phyloP scores from a whole-genome alignment of 148 eudicot genomes.

The Vaccinium darrowii region DNA sequence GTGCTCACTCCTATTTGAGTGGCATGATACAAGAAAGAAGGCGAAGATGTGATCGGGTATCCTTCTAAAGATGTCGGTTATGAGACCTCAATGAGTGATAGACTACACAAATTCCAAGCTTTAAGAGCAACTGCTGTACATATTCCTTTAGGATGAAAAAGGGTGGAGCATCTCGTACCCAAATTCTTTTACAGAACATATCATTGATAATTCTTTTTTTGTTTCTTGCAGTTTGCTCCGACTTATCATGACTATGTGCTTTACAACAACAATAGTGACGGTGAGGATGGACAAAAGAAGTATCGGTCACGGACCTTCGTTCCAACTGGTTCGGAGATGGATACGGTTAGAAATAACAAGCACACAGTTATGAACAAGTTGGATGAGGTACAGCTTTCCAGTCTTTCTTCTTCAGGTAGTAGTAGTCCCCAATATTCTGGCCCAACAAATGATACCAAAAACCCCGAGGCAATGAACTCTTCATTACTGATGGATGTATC shows the following conservation, averaged over 20 bases:
- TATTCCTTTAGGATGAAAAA: neutral
- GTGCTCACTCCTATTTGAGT: neutral
- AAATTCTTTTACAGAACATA: neutral
- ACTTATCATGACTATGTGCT: slow-evolving; percentile 97
- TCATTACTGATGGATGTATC: slow-evolving; percentile 68
- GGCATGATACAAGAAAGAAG: neutral
- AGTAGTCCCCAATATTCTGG: slow-evolving; percentile 41
- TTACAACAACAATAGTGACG: slow-evolving; percentile 81
- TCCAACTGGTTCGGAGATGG: slow-evolving; percentile 97
- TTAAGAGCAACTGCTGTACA: neutral
- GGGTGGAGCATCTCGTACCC: neutral
- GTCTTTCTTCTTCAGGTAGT: slow-evolving; percentile 57
- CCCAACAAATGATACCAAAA: slow-evolving; percentile 19
- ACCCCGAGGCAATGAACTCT: slow-evolving; percentile 49
- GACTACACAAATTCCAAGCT: neutral
- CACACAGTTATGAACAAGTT: slow-evolving; percentile 50
- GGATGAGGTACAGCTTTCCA: slow-evolving; percentile 63
- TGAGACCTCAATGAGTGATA: neutral
- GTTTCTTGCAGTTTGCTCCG: slow-evolving; percentile 78
- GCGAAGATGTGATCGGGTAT: neutral
- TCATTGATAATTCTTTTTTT: neutral
- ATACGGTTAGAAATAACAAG: slow-evolving; percentile 70
- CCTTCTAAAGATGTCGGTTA: neutral
- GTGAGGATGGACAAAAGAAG: slow-evolving; percentile 80
- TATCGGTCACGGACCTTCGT: slow-evolving; percentile 90